phyloP scores from a whole-genome alignment of 495 filamentous ascomycete species.

The Xylaria bambusicola region DNA sequence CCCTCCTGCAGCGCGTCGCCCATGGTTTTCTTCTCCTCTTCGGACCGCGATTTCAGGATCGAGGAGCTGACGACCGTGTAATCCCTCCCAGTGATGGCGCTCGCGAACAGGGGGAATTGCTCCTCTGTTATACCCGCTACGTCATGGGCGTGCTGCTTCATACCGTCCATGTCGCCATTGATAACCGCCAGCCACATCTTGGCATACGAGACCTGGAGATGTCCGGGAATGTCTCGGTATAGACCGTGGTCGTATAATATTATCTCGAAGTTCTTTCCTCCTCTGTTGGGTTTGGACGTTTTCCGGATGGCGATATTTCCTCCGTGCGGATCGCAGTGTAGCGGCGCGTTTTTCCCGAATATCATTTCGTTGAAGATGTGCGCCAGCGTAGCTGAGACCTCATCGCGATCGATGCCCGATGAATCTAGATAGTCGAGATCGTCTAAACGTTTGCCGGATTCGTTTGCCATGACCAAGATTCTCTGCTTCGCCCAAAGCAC shows the following conservation, averaged over 20 bases:
- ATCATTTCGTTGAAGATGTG: conserved; percentile 99
- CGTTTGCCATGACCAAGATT: conserved; percentile 94
- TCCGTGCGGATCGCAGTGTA: conserved; percentile 98
- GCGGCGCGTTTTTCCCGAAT: conserved; percentile 82
- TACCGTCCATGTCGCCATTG: conserved; percentile 75
- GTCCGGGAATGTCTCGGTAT: conserved; percentile 85
- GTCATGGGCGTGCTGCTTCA: conserved; percentile 86
- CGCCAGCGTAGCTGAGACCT: conserved; percentile 90
- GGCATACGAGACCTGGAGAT: conserved; percentile 82
- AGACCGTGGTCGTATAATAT: conserved; percentile 98
- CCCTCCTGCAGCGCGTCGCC: conserved; percentile 81
- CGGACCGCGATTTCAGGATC: conserved; percentile 60
- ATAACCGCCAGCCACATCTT: conserved; percentile 98
- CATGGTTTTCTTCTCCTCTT: conserved; percentile 78
- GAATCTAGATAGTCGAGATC: conserved; percentile 84
- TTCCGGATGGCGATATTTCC: conserved; percentile 93
- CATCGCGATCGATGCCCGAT: conserved; percentile 87
- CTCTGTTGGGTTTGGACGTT: conserved; percentile 52
- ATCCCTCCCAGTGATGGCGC: conserved; percentile 93
- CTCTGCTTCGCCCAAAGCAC: conserved; percentile 88
- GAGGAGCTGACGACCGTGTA: conserved; percentile 71
- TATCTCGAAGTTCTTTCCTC: conserved; percentile 85
- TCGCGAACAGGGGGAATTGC: conserved; percentile 93
- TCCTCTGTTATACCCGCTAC: conserved; percentile 89
- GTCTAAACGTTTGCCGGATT: conserved; percentile 84